These are phyloP conservation scores for Crucihimalaya himalaica DNA, from an alignment of 345 rosid species.

Conservation along the genomic window DNA sequence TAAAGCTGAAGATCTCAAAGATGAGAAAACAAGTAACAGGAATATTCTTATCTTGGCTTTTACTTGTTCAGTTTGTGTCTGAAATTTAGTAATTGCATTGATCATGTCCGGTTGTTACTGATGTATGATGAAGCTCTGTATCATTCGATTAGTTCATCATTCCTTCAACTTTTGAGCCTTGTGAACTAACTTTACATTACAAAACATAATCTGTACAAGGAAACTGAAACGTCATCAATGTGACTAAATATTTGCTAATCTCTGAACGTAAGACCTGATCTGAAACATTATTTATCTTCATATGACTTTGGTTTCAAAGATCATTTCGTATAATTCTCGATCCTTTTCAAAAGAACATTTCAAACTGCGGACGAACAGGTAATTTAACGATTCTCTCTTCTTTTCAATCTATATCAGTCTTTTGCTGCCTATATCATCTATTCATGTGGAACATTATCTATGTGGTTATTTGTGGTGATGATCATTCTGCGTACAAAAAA, in stretches of 20 bases:
- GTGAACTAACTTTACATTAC: slow-evolving; percentile 69
- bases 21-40: background rate
- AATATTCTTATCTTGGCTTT: background rate
- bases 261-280: background rate
- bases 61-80: background rate
- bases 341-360: slow-evolving; percentile 42
- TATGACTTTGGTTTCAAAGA: too few species aligned
- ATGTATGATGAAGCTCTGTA: slow-evolving; percentile 88
- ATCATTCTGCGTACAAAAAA: background rate
- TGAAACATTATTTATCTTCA: background rate
- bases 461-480: too few species aligned
- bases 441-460: background rate
- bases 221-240: background rate
- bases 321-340: too few species aligned
- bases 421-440: background rate
- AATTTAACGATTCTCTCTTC: background rate
- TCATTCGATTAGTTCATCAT: slow-evolving; percentile 86
- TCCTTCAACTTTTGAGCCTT: slow-evolving; percentile 94
- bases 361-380: slow-evolving; percentile 79
- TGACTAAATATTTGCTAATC: background rate
- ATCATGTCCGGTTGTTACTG: slow-evolving; percentile 64
- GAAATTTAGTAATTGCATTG: slow-evolving; percentile 10
- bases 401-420: background rate
- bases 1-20: background rate
- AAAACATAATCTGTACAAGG: background rate